phyloP scores from a whole-genome alignment of 495 filamentous ascomycete species.

The Daldinia childiae region DNA sequence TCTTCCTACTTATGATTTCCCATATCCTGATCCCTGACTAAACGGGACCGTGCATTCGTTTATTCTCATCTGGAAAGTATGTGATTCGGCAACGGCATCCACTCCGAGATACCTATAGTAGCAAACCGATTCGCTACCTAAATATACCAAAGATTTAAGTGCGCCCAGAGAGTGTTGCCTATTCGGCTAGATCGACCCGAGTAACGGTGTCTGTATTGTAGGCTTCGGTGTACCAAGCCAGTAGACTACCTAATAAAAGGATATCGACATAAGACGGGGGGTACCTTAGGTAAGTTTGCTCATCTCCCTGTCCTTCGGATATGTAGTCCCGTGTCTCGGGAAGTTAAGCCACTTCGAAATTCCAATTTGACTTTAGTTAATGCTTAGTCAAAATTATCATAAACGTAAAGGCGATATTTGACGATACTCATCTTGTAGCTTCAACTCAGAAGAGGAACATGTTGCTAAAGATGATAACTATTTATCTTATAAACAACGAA shows the following conservation, averaged over 20 bases:
- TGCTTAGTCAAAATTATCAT: too few relatives aligned
- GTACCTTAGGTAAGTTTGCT: too few relatives aligned
- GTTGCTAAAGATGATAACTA: too few relatives aligned
- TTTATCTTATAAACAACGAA: too few relatives aligned
- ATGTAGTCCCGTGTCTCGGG: neutral
- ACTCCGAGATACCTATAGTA: neutral
- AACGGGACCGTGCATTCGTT: neutral
- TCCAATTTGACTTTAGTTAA: neutral
- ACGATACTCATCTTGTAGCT: neutral
- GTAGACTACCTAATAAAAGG: too few relatives aligned
- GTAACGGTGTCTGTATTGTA: too few relatives aligned
- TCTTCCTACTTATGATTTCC: neutral
- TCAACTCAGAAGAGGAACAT: neutral
- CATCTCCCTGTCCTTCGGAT: too few relatives aligned
- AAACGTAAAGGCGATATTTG: too few relatives aligned
- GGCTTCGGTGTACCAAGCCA: too few relatives aligned
- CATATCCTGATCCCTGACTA: neutral
- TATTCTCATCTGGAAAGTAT: neutral
- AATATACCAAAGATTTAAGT: neutral
- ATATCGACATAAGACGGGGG: too few relatives aligned
- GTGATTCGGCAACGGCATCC: neutral
- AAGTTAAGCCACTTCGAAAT: neutral
- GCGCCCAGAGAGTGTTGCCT: neutral
- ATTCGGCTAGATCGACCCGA: neutral
- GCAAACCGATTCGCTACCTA: neutral